These are phyloP conservation scores for Entomortierella parvispora DNA, from an alignment of 192 early-diverging fungal genomes.

Conservation along the genomic window DNA sequence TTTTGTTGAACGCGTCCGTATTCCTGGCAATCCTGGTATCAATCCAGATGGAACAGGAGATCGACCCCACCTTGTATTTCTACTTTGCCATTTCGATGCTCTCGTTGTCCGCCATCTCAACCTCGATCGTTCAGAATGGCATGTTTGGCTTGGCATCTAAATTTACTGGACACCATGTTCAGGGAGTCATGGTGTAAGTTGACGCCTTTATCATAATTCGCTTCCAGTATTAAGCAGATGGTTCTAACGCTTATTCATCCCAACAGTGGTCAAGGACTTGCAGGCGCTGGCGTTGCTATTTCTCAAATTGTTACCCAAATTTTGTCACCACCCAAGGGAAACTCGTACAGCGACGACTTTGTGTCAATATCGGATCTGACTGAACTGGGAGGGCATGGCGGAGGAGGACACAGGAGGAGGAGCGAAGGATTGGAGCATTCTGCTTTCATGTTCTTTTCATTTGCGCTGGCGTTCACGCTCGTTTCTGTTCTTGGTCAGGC, in stretches of 20 bases:
- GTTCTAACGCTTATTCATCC: background rate
- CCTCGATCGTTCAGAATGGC: constrained; percentile 71
- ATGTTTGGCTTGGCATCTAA: constrained; percentile 77
- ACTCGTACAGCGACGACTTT: constrained; percentile 21
- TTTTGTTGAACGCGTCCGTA: constrained; percentile 64
- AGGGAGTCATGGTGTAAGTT: constrained; percentile 76
- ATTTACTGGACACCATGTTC: constrained; percentile 73
- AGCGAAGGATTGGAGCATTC: constrained; percentile 41
- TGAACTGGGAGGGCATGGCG: constrained; percentile 5
- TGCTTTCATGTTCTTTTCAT: constrained; percentile 63
- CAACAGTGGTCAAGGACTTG: constrained; percentile 66
- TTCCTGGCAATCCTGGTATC: constrained; percentile 64
- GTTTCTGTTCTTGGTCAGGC: constrained; percentile 52
- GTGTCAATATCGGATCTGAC: background rate
- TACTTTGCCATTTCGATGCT: constrained; percentile 69
- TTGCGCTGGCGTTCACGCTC: constrained; percentile 54
- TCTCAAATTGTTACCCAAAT: constrained; percentile 69
- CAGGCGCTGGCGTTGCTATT: constrained; percentile 72
- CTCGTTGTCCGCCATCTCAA: constrained; percentile 63
- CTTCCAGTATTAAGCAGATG: background rate
- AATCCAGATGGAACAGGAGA: constrained; percentile 47
- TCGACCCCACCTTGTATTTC: constrained; percentile 69
- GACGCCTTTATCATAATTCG: background rate
- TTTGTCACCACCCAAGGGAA: constrained; percentile 51
- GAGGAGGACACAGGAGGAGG: constrained; percentile 12